phyloP scores from a whole-genome alignment of 805 yeast genomes.

The Metschnikowia chrysomelidarum region DNA sequence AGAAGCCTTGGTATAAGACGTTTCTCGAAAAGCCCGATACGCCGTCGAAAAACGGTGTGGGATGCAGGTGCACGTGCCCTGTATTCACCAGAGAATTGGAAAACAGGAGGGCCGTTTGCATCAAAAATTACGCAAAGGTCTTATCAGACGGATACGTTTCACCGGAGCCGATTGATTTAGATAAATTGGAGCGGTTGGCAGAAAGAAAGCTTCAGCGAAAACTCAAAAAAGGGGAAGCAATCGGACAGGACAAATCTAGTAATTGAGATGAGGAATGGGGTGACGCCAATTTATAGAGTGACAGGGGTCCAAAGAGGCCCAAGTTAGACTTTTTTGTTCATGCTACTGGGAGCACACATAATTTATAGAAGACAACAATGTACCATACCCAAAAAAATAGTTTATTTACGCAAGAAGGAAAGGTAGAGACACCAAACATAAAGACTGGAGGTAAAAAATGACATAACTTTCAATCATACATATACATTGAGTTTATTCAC shows the following conservation, averaged over 20 bases:
- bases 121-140: constrained; percentile 47
- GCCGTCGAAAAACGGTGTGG: constrained; percentile 51
- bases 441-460: no score
- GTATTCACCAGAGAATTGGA: constrained; percentile 49
- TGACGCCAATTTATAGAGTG: no score
- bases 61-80: constrained; percentile 88
- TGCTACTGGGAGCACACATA: no score
- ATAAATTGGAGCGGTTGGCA: constrained; percentile 25
- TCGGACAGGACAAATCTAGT: constrained; percentile 7
- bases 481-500: no score
- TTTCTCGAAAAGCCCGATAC: constrained; percentile 23
- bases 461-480: no score
- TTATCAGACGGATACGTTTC: constrained; percentile 30
- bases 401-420: no score
- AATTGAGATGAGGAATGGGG: no score
- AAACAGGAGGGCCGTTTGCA: constrained; percentile 49
- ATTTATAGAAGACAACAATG: no score
- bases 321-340: no score
- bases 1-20: constrained; percentile 28
- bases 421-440: no score
- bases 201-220: constrained; percentile 20
- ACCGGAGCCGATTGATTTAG: constrained; percentile 22
- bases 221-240: constrained; percentile 21
- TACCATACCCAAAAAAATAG: no score
- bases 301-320: no score